Percentiles rank a stretch among this genome's conserved stretches.
Conservation (phyloP, 2,329 filamentous ascomycete species). For the Cercospora beticola region DNA sequence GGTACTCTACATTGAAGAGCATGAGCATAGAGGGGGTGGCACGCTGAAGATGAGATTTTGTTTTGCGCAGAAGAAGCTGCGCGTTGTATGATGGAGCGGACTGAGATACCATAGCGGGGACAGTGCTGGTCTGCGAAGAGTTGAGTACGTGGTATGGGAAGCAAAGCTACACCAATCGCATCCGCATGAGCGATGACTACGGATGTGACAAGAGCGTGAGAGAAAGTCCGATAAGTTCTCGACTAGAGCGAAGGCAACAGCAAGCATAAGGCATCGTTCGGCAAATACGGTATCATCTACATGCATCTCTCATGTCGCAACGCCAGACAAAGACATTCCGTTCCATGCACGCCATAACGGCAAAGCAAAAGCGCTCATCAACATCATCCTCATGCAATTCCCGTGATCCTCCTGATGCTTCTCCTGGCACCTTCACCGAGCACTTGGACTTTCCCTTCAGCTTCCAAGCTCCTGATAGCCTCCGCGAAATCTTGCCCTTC, state of each 20-base stretch:
- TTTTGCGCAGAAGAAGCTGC: not conserved
- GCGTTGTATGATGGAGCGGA: not conserved
- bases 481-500: constrained; percentile 82
- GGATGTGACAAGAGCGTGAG: not conserved
- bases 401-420: constrained; percentile 73
- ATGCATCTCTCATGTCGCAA: not conserved
- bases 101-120: not conserved
- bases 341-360: not conserved
- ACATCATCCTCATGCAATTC: constrained; percentile 40
- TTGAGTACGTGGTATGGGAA: not conserved
- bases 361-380: not conserved
- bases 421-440: constrained; percentile 81
- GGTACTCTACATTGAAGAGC: not conserved
- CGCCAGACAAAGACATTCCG: not conserved
- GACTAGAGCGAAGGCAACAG: not conserved
- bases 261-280: not conserved
- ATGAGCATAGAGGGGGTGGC: not conserved
- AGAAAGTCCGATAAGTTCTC: not conserved
- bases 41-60: not conserved
- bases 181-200: not conserved
- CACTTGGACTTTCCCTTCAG: constrained; percentile 78
- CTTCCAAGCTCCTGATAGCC: constrained; percentile 74
- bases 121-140: not conserved
- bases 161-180: not conserved
- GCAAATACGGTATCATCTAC: constrained; percentile 12